Evolutionary conservation across 2,329 filamentous ascomycete species (phyloP).

Genomic region (Zasmidium citrigriseum): DNA sequence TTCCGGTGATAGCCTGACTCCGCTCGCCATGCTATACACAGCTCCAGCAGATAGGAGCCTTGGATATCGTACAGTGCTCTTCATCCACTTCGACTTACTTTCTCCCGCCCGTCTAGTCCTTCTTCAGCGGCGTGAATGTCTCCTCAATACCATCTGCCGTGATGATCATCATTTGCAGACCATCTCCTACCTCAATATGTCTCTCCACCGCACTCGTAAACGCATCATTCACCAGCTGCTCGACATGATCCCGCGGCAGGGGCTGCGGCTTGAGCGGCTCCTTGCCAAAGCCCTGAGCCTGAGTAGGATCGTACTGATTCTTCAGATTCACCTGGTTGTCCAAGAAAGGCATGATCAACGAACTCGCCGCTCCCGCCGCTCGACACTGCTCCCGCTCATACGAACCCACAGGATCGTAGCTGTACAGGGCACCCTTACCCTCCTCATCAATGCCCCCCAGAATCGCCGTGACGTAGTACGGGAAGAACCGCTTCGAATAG

Average conservation of each 20-base stretch:
- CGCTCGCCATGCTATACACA: constrained; percentile 18
- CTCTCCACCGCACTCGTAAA: constrained; percentile 98
- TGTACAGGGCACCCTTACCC: constrained; percentile 90
- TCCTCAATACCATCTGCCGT: constrained; percentile 88
- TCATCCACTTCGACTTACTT: neutral
- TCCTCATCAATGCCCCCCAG: constrained; percentile 92
- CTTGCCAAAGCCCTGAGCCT: constrained; percentile 78
- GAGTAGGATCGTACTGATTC: constrained; percentile 92
- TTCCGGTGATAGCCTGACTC: constrained; percentile 6
- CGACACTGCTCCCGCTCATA: constrained; percentile 97
- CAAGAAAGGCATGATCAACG: constrained; percentile 97
- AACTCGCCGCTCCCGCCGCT: constrained; percentile 80
- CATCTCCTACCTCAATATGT: constrained; percentile 98
- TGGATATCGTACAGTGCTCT: constrained; percentile 16
- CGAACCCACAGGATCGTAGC: constrained; percentile 95
- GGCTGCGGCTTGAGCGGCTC: constrained; percentile 69
- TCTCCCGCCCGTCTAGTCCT: constrained; percentile 59
- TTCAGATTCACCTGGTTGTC: constrained; percentile 99
- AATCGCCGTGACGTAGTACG: constrained; percentile 96
- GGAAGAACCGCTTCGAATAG: constrained; percentile 98
- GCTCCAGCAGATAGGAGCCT: neutral
- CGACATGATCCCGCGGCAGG: constrained; percentile 71
- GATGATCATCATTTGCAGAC: constrained; percentile 92
- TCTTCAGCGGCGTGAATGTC: constrained; percentile 80
- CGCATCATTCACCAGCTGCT: constrained; percentile 90